Evolutionary conservation across 352 stramenopile species (phyloP), one percentile per base, ranked within the genome.

Genomic region (Pythium periplocum): DNA sequence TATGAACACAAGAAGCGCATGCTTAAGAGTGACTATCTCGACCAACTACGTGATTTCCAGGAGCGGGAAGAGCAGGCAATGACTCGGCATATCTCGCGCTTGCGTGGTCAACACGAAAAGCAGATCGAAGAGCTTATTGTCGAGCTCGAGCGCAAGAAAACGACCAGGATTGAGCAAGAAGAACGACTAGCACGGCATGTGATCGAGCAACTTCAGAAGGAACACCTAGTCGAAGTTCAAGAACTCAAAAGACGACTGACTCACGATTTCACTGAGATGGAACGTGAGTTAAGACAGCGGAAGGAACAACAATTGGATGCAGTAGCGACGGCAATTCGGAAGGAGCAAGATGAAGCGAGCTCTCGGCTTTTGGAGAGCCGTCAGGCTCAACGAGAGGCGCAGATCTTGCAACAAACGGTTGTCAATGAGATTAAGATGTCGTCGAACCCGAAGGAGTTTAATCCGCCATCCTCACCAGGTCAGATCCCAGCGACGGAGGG

Each of bases 1-100:
- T 92, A 89, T 50, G 81, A 92, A 51, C 81, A 87, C 62, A 81
- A 84, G 50, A 92, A 90, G 49, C 76, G 77, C 1, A 66, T 69
- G 11, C 47, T 92, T 4, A 69, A 70, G 48, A 64, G 57, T n/a
- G 78, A 92, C 40, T 88, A 83, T 45, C 51, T 71, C 48, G 68
- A 48, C 11, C 81, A 92, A 46, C 59, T 92, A 12, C 71, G 77
- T 6, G 73, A 82, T 32, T 92, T 90, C 26, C 67, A 84, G 26
- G 78, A 90, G 47, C 59, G 82, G 37, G 82, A 92, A 53, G 82
- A 92, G 38, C 65, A 81, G 31, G 66, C 71, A 2, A 42, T 92
- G n/a, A 66, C 77, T 34, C 62, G 81, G 0, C 71, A 85, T 32
- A 92, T 90, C 58, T 78, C 81, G 46, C 72, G 81, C 1, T 34